A percentile compares a stretch with the other conserved stretches of the same genome.
Evolutionary conservation across 441 rosid genomes (phyloP).

Genomic region (Pelargonium citronellum): DNA sequence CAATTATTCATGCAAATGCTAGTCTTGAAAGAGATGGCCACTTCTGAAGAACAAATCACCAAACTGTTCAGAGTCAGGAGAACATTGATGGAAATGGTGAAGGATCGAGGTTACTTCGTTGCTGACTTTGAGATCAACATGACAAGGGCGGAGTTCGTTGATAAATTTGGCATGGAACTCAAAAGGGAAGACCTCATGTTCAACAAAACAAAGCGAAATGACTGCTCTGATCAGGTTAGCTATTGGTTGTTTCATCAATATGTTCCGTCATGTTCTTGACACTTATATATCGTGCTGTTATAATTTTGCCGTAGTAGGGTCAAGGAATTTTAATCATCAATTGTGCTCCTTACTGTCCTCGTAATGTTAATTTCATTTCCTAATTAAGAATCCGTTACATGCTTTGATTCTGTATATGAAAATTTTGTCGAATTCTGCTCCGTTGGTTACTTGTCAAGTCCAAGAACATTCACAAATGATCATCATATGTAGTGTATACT

Average conservation of each 20-base stretch:
- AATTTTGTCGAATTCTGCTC: neutral
- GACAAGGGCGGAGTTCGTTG: slow-evolving; percentile 40
- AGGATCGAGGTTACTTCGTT: slow-evolving; percentile 44
- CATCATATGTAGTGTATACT: too few relatives aligned
- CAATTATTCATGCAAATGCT: neutral
- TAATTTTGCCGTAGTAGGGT: too few relatives aligned
- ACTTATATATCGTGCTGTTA: neutral
- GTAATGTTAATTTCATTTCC: neutral
- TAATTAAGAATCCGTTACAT: neutral
- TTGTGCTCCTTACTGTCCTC: neutral
- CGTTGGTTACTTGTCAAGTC: too few relatives aligned
- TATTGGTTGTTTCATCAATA: neutral
- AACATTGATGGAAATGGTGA: slow-evolving; percentile 51
- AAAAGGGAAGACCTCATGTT: slow-evolving; percentile 43
- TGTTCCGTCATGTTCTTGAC: neutral
- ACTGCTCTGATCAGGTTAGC: slow-evolving; percentile 41
- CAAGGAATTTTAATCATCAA: too few relatives aligned
- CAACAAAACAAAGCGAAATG: slow-evolving; percentile 29
- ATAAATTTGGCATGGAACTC: slow-evolving; percentile 38
- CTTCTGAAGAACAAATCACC: slow-evolving; percentile 34
- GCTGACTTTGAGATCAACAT: slow-evolving; percentile 37
- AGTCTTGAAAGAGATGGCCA: slow-evolving; percentile 14
- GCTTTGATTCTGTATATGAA: neutral
- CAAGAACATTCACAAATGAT: too few relatives aligned
- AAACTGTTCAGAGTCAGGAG: slow-evolving; percentile 40